Evolutionary conservation across 2,329 filamentous ascomycete species (phyloP), one percentile per base, ranked within the genome.

Genomic region (Lojkania enalia): DNA sequence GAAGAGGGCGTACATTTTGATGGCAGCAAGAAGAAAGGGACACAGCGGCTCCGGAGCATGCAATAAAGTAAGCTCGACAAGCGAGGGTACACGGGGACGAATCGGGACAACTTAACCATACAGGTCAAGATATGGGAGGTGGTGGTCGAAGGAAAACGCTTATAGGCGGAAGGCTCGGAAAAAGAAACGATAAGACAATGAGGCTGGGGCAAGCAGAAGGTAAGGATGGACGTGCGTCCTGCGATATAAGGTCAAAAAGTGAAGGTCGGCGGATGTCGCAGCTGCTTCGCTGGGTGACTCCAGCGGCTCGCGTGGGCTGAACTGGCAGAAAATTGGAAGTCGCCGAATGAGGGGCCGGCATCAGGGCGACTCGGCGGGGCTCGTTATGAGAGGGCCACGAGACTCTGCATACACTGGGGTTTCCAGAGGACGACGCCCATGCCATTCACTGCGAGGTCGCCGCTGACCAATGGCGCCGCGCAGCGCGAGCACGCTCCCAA

Each of bases 1-100:
- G 58, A 58, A 52, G 52, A 51, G 55, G 55, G 68, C 66, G 60
- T 68, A 70, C 66, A 70, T 70, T 55, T 58, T 66, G 61, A 48
- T 60, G 51, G 47, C 42, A 51, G 49, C 42, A 56, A 46, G 51
- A 55, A 52, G 51, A 47, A 59, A 39, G 49, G 39, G 54, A 51
- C 35, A 54, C 49, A 33, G 40, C 41, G 54, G 36, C 44, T 50
- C 42, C 49, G 40, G 48, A 54, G 51, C 44, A 45, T 52, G 54
- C 47, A 46, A 23, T 57, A 40, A 44, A 44, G 55, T 54, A 52
- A 44, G 52, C 52, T 57, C 57, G 56, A 59, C 63, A 63, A 61
- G 60, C 61, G 57, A 64, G 49, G 40, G 50, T 59, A 56, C 49
- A 57, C 59, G 38, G 48, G 44, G 44, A 45, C 46, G 49, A 52